phyloP scores from a whole-genome alignment of 1,284 basidiomycete species.

The Uromyces viciae-fabae region DNA sequence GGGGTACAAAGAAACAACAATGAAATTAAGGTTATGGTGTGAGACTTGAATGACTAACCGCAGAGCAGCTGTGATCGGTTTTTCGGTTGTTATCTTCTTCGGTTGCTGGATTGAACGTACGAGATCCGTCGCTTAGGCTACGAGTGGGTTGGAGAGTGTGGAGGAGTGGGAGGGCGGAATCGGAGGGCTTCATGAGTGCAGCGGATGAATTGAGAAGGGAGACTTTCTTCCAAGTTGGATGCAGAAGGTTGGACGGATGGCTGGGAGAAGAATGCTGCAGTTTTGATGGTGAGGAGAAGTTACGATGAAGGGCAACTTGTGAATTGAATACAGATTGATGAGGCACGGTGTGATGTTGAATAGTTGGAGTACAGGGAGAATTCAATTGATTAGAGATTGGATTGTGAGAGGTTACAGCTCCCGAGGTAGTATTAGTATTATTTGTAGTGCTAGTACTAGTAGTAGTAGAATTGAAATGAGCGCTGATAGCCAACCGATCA shows the following conservation, averaged over 20 bases:
- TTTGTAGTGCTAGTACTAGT: neutral
- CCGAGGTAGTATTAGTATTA: neutral
- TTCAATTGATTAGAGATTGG: neutral
- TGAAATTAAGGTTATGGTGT: neutral
- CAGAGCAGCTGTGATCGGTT: neutral
- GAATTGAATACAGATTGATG: conserved; percentile 15
- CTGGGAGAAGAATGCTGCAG: neutral
- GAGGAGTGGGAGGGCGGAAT: conserved; percentile 1
- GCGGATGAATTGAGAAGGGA: conserved; percentile 14
- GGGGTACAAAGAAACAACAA: no score
- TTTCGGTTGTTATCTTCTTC: neutral
- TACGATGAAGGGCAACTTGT: conserved; percentile 23
- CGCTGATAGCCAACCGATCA: neutral
- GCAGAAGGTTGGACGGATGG: neutral
- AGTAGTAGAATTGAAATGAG: neutral
- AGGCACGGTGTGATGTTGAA: neutral
- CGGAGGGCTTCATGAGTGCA: neutral
- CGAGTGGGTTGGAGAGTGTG: neutral
- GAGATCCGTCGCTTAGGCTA: neutral
- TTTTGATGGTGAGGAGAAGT: conserved; percentile 31
- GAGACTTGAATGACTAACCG: conserved; percentile 7
- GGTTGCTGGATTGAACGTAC: neutral
- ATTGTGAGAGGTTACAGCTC: neutral
- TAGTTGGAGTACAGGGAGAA: neutral
- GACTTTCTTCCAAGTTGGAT: neutral